Base-by-base conservation (phyloP, 116 monocot species). In the Thalassia testudinum region DNA sequence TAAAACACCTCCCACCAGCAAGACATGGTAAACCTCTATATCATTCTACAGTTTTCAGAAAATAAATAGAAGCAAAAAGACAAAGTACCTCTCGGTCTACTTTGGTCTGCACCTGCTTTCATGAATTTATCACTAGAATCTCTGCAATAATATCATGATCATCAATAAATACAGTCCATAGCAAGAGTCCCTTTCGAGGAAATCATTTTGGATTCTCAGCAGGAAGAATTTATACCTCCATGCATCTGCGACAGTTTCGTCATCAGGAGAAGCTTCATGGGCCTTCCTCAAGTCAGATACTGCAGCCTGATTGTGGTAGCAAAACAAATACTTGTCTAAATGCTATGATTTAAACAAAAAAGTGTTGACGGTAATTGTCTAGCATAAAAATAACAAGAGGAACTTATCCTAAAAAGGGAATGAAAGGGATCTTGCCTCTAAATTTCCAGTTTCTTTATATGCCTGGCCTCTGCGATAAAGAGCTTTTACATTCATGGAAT, bases 401-500 rank as follows among this genome's bases (percentile, higher is more conserved):
- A 17, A 13, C 17, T 34, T 29, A 34, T 10, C 30, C 30, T 5
- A n/a, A n/a, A 34, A 37, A 49, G 37, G 27, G 8, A 56, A 43
- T 23, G 18, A 38, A 30, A n/a, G 50, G 37, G 26, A 45, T 60
- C 76, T 70, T 63, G 82, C 95, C 37, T 78, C 62, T 52, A 97
- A 75, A 19, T 84, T 82, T 43, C 85, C 85, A 10, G 79, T 29
- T 60, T 97, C 95, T 62, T 85, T 97, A 60, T 79, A 85, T 49
- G 95, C 95, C 66, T 88, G 95, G 65, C 95, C 95, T 79, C 95
- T 77, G 21, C 95, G 88, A 79, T 97, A 97, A 56, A 88, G 70
- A 62, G 88, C 95, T 78, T 97, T 97, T 42, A 88, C 77, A 73
- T 88, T 97, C 52, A 53, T 68, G 3, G 72, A 59, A 54, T 97